phyloP scores from a whole-genome alignment of 176 grass and related monocot species.

The Carex parvula region DNA sequence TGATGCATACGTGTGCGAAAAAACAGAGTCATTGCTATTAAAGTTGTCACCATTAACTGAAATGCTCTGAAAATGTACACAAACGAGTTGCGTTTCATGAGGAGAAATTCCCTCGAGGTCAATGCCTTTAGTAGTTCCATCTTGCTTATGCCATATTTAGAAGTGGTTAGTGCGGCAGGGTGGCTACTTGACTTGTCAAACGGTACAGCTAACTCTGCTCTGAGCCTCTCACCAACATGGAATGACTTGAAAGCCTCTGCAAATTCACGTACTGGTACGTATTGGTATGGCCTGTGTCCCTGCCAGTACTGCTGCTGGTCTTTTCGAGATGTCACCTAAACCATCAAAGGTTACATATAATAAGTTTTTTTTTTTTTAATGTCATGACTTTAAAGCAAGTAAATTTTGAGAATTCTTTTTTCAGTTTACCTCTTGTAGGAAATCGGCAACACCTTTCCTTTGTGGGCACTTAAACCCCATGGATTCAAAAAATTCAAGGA shows the following conservation, averaged over 20 bases:
- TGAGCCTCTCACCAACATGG: slow-evolving; percentile 36
- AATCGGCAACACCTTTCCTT: slow-evolving; percentile 58
- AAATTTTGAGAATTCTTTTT: slow-evolving; percentile 32
- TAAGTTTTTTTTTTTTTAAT: neutral
- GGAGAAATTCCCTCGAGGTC: slow-evolving; percentile 37
- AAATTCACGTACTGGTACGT: slow-evolving; percentile 52
- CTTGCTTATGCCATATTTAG: slow-evolving; percentile 39
- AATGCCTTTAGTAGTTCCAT: slow-evolving; percentile 42
- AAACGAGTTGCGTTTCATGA: slow-evolving; percentile 61
- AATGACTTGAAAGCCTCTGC: slow-evolving; percentile 42
- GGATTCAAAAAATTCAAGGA: slow-evolving; percentile 57
- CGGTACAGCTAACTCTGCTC: slow-evolving; percentile 25
- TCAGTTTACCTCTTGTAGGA: slow-evolving; percentile 61
- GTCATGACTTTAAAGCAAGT: neutral
- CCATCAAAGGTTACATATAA: neutral
- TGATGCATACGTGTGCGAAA: slow-evolving; percentile 64
- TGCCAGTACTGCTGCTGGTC: slow-evolving; percentile 55
- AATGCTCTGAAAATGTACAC: slow-evolving; percentile 48
- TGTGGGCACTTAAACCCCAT: slow-evolving; percentile 59
- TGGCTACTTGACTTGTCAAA: slow-evolving; percentile 41
- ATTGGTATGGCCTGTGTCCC: slow-evolving; percentile 19
- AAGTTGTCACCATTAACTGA: slow-evolving; percentile 47
- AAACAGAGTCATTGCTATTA: slow-evolving; percentile 59
- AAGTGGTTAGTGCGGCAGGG: slow-evolving; percentile 45
- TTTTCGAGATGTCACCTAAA: slow-evolving; percentile 55